A percentile compares a stretch with the other conserved stretches of the same genome.
Evolutionary conservation across 2,329 filamentous ascomycete genomes (phyloP).

Genomic region (Eutypella sp.): DNA sequence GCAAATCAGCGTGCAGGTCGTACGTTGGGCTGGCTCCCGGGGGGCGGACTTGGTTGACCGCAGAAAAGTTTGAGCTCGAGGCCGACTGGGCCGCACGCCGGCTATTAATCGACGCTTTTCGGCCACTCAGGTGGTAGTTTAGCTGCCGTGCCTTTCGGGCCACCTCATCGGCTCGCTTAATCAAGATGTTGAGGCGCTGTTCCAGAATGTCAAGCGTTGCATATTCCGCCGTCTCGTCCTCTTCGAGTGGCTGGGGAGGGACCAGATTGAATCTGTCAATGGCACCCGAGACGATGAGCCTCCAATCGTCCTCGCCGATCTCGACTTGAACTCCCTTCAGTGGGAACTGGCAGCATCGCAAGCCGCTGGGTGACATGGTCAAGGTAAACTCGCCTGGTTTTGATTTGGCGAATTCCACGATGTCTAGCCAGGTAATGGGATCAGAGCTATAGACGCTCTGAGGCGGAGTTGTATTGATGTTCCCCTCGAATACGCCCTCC

Average conservation of each 20-base stretch:
- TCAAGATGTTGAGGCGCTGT: constrained; percentile 69
- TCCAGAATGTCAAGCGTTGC: constrained; percentile 81
- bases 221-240: constrained; percentile 82
- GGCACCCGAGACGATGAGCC: constrained; percentile 76
- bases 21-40: constrained; percentile 30
- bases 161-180: constrained; percentile 74
- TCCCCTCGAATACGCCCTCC: constrained; percentile 78
- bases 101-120: constrained; percentile 66
- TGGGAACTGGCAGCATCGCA: constrained; percentile 73
- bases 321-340: constrained; percentile 78
- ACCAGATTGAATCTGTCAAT: constrained; percentile 69
- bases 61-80: constrained; percentile 32
- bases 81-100: constrained; percentile 44
- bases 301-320: constrained; percentile 83
- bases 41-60: constrained; percentile 26
- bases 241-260: constrained; percentile 72
- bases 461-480: constrained; percentile 53
- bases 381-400: constrained; percentile 76
- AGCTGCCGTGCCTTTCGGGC: constrained; percentile 62
- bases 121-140: constrained; percentile 73
- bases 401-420: constrained; percentile 76
- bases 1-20: constrained; percentile 49
- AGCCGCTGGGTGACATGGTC: constrained; percentile 61
- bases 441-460: constrained; percentile 52
- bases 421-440: constrained; percentile 73